Evolutionary conservation across 331 rosid species (phyloP).

Genomic region (Phaseolus coccineus): DNA sequence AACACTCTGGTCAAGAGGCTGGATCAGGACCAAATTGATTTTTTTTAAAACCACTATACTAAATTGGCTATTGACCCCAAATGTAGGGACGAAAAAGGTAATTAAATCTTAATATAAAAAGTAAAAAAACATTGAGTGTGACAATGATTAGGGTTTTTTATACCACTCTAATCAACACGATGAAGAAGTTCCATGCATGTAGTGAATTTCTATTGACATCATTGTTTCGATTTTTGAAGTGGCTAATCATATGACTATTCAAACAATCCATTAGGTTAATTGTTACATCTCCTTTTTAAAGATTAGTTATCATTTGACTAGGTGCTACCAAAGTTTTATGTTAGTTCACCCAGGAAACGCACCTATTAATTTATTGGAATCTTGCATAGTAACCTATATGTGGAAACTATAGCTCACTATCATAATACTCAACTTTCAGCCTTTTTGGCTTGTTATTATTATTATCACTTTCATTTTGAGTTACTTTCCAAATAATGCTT

Average conservation of each 20-base stretch:
- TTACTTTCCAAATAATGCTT: constrained; percentile 10
- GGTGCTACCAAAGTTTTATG: background rate
- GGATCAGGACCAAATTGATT: no score
- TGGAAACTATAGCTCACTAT: background rate
- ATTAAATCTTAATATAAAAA: background rate
- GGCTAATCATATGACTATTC: background rate
- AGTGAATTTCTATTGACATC: background rate
- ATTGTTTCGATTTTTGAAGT: background rate
- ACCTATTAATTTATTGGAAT: background rate
- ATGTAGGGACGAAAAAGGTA: no score
- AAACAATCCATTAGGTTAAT: background rate
- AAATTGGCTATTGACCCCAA: no score
- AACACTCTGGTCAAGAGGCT: no score
- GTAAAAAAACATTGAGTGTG: background rate
- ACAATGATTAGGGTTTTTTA: background rate
- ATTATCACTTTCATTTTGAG: no score
- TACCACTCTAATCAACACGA: background rate
- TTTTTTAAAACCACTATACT: no score
- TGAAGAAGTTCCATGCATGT: background rate
- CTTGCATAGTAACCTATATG: background rate
- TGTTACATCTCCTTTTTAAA: background rate
- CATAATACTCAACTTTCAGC: background rate
- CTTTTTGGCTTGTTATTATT: no score
- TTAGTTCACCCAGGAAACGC: background rate
- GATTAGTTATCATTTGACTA: background rate